A percentile compares a stretch with the other conserved stretches of the same genome.
Conservation (phyloP, 2,329 filamentous ascomycete species). For the Neoscytalidium dimidiatum region DNA sequence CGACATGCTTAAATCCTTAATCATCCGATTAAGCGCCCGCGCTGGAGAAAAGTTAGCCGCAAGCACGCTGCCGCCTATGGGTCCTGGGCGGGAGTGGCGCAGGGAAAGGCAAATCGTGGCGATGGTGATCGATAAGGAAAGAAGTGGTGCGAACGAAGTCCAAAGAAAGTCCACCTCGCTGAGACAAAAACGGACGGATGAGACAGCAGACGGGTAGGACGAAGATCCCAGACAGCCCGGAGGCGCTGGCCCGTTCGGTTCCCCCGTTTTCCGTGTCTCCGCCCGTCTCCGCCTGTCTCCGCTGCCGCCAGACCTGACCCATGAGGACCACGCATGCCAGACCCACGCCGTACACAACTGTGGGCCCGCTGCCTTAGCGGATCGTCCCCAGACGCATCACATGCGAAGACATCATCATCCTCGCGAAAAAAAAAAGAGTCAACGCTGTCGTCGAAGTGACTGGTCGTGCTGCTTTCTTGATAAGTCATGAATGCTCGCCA, state of each 20-base stretch:
- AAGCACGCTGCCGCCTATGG: neutral
- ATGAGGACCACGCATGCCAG: neutral
- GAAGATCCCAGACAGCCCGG: neutral
- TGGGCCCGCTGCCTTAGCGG: neutral
- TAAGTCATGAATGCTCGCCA: no score
- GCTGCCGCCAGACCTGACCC: neutral
- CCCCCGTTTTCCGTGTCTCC: neutral
- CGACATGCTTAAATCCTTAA: constrained; percentile 9
- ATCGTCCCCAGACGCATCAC: constrained; percentile 13
- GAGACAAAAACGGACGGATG: neutral
- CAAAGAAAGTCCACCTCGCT: neutral
- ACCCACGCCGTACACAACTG: neutral
- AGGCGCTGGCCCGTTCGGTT: neutral
- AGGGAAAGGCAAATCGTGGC: neutral
- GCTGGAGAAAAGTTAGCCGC: no score
- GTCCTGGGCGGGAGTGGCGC: constrained; percentile 11
- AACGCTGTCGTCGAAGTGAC: no score
- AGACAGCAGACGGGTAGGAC: neutral
- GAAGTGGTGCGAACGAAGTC: neutral
- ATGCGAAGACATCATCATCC: neutral
- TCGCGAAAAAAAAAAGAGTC: no score
- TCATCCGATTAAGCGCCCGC: neutral
- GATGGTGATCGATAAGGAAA: neutral
- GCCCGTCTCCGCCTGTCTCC: neutral
- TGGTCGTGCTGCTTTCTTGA: no score